phyloP scores from a whole-genome alignment of 2,329 filamentous ascomycete species.

The Monosporascus sp. region DNA sequence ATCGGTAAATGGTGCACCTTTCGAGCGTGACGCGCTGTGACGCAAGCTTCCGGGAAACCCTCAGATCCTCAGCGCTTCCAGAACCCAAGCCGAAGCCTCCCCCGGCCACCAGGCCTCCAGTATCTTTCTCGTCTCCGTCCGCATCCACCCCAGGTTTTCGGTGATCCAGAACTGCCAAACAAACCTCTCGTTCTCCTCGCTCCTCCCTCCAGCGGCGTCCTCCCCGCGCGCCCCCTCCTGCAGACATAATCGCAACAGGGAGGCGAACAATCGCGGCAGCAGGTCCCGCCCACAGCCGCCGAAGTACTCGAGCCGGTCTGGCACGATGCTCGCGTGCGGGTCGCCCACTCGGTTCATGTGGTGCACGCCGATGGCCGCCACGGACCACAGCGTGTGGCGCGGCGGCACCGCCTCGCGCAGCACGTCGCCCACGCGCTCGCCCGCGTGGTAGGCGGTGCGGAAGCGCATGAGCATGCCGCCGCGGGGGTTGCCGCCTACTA shows the following conservation, averaged over 20 bases:
- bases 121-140: neutral
- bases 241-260: conserved; percentile 12
- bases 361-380: conserved; percentile 9
- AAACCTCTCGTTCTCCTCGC: neutral
- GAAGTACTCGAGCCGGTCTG: conserved; percentile 15
- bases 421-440: conserved; percentile 8
- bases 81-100: conserved; percentile 7
- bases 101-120: neutral
- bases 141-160: conserved; percentile 12
- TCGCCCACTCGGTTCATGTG: conserved; percentile 14
- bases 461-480: conserved; percentile 10
- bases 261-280: conserved; percentile 14
- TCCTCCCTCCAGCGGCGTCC: neutral
- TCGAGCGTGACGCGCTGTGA: too few relatives aligned
- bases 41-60: too few relatives aligned
- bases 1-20: too few relatives aligned
- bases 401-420: conserved; percentile 8
- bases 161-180: conserved; percentile 6
- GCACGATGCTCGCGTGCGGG: conserved; percentile 10
- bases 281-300: conserved; percentile 4
- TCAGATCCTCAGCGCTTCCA: conserved; percentile 10
- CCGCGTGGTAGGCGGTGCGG: conserved; percentile 12
- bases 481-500: neutral
- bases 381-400: conserved; percentile 11
- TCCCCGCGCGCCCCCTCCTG: neutral